These are phyloP conservation scores for Anthracocystis setariae DNA, from an alignment of 1,284 basidiomycete species.

Conservation along the genomic window DNA sequence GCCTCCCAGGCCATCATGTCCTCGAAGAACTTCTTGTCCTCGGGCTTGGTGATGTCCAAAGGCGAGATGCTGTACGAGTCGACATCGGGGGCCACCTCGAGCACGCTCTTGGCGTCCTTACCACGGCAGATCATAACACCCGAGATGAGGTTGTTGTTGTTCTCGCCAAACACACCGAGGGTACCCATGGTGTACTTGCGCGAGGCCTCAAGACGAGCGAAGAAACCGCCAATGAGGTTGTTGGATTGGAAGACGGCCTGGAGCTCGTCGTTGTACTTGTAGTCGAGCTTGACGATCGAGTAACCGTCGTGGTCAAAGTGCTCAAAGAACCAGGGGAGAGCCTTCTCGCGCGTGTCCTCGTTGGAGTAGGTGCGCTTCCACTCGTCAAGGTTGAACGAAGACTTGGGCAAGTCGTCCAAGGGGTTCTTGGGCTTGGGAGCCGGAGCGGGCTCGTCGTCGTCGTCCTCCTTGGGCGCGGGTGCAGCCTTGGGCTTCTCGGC, in stretches of 20 bases:
- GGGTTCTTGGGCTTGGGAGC: slow-evolving; percentile 88
- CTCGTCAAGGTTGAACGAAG: slow-evolving; percentile 92
- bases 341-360: slow-evolving; percentile 77
- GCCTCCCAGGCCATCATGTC: slow-evolving; percentile 67
- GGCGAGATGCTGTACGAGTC: slow-evolving; percentile 86
- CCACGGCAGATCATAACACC: slow-evolving; percentile 87
- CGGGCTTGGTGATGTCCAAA: slow-evolving; percentile 64
- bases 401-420: slow-evolving; percentile 89
- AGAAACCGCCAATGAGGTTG: slow-evolving; percentile 86
- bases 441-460: slow-evolving; percentile 71
- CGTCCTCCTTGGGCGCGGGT: slow-evolving; percentile 76
- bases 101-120: slow-evolving; percentile 67
- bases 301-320: slow-evolving; percentile 90
- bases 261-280: slow-evolving; percentile 96
- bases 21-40: slow-evolving; percentile 68
- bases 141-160: slow-evolving; percentile 73
- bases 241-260: slow-evolving; percentile 74
- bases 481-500: slow-evolving; percentile 70
- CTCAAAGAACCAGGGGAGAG: slow-evolving; percentile 63
- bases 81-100: slow-evolving; percentile 80
- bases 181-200: slow-evolving; percentile 82
- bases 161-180: slow-evolving; percentile 84
- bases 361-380: slow-evolving; percentile 99
- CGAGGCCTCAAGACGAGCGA: slow-evolving; percentile 78
- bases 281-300: slow-evolving; percentile 91